Evolutionary conservation across 768 basidiomycete species (phyloP).

Genomic region (Psilocybe cubensis): DNA sequence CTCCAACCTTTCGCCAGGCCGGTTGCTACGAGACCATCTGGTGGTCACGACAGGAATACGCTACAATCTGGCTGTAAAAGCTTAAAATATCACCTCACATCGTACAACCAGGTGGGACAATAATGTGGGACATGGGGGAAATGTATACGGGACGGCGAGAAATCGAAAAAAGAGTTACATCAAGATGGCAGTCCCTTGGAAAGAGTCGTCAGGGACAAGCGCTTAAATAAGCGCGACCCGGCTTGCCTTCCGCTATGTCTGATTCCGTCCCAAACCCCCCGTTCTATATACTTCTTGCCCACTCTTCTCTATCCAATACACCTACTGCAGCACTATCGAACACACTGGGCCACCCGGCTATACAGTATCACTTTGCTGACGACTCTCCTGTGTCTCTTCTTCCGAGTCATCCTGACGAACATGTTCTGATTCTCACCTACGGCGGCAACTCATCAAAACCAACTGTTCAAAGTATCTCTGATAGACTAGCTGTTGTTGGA

Average conservation of each 20-base stretch:
- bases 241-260: background rate
- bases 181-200: background rate
- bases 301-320: conserved; percentile 46
- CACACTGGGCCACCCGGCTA: conserved; percentile 66
- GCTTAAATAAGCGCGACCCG: background rate
- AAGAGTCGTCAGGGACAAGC: background rate
- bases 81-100: background rate
- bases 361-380: conserved; percentile 84
- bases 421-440: conserved; percentile 75
- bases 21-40: conserved; percentile 29
- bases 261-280: conserved; percentile 43
- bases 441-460: conserved; percentile 49
- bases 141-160: background rate
- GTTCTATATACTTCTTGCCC: conserved; percentile 71
- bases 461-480: conserved; percentile 54
- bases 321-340: conserved; percentile 39
- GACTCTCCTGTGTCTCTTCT: conserved; percentile 72
- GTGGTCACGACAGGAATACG: conserved; percentile 2
- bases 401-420: conserved; percentile 63
- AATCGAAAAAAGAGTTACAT: background rate
- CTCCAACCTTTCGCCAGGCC: background rate
- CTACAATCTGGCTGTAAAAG: background rate
- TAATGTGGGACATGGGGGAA: background rate
- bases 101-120: background rate
- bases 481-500: conserved; percentile 50